These are phyloP conservation scores for Leucogyrophana mollusca DNA, from an alignment of 768 basidiomycete genomes.

Conservation along the genomic window DNA sequence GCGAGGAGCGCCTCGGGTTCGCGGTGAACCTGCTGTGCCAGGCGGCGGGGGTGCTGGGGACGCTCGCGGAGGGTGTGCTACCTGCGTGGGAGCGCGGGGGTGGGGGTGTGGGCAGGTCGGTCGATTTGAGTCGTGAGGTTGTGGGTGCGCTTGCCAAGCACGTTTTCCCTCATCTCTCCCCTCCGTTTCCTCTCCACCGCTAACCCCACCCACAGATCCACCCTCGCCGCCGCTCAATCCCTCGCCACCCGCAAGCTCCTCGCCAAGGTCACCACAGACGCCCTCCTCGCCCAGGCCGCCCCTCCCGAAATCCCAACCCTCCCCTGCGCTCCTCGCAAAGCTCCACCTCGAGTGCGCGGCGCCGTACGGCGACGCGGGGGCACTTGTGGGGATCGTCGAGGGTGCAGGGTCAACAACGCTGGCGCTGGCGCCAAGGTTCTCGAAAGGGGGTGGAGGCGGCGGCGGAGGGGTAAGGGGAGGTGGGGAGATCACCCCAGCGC, in stretches of 20 bases:
- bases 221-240: slow-evolving; percentile 84
- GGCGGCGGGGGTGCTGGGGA: slow-evolving; percentile 79
- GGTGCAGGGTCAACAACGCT: slow-evolving; percentile 32
- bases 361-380: slow-evolving; percentile 74
- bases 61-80: slow-evolving; percentile 67
- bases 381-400: slow-evolving; percentile 56
- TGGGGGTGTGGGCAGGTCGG: slow-evolving; percentile 46
- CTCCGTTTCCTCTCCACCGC: neutral
- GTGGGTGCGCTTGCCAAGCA: slow-evolving; percentile 81
- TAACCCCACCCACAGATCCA: neutral
- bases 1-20: slow-evolving; percentile 81
- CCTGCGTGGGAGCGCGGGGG: slow-evolving; percentile 58
- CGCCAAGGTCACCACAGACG: slow-evolving; percentile 79
- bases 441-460: too few relatives aligned
- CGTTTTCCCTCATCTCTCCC: slow-evolving; percentile 22
- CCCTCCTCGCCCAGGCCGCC: slow-evolving; percentile 87
- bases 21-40: slow-evolving; percentile 81
- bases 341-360: slow-evolving; percentile 85
- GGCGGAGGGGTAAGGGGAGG: slow-evolving; percentile 6
- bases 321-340: slow-evolving; percentile 86
- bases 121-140: slow-evolving; percentile 78
- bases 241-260: slow-evolving; percentile 91
- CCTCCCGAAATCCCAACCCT: slow-evolving; percentile 89
- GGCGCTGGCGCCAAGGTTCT: slow-evolving; percentile 12
- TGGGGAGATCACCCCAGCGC: slow-evolving; percentile 58